Base-by-base conservation (phyloP, 352 stramenopile genomes). In the Globisporangium cederbergense region DNA sequence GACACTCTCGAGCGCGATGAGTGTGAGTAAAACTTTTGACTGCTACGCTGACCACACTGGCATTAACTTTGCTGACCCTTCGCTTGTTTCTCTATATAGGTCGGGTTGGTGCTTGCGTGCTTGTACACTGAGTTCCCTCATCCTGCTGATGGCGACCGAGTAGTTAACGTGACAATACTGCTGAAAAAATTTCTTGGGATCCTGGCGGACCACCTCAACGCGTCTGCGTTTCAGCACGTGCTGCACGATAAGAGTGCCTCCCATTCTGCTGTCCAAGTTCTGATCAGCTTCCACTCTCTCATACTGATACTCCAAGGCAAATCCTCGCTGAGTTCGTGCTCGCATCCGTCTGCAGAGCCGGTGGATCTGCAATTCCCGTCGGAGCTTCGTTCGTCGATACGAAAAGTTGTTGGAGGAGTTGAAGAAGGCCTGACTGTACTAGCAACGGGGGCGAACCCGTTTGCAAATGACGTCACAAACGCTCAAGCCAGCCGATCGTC, bases 301-400 rank as follows among this genome's bases (percentile, higher is more conserved):
- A 86, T 92, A 53, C 42, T 94, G 18, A 51, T 90, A n/a, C 66
- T 88, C 4, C 83, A 94, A 80, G 82, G 77, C 4, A 65, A 60
- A 9, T 18, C 69, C 8, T 65, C 66, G 18, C 42, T 94, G 2
- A 22, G 53, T 18, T 58, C 46, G 7, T 78, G 82, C 45, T 69
- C 57, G 42, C 85, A 93, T 52, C 76, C 85, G 1, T 85, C 70
- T 36, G 79, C 85, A 58, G 79, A 88, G 53, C 78, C 77, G 4
- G 58, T 92, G 36, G 72, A 90, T 52, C 60, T 94, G 38, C 70
- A 62, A 9, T 86, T 77, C 38, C 76, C 79, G 30, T 75, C 83
- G 0, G 81, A 91, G 25, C 68, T 94, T 11, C 81, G 81, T 14
- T 64, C 69, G 5, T 71, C 81, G 9, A 81, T 92, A 43, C 72